Base-by-base conservation (phyloP, 2,329 filamentous ascomycete species). In the Fusarium tjaetaba region DNA sequence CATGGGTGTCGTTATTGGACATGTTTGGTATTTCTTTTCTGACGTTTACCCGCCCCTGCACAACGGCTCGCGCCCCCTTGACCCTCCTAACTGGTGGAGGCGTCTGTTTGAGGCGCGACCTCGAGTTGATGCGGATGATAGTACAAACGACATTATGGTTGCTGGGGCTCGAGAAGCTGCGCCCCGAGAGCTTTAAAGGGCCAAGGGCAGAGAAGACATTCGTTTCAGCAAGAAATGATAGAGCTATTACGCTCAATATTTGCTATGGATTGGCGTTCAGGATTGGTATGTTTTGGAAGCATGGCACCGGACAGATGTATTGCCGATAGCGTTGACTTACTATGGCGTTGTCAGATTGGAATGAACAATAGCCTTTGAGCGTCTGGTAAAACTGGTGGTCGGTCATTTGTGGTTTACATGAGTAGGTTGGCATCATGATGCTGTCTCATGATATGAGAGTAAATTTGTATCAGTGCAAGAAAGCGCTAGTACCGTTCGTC, bases 21-120 rank as follows among this genome's bases (percentile, higher is more conserved):
- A 99, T 83, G 88, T 98, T 45, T 98, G 95, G 93, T 99, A 98
- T 83, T 99, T 98, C 85, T 98, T 98, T 83, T 94, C 92, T 68
- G 96, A 99, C 81, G 95, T 99, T 22, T 99, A 97, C 82, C 96
- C 96, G 7, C 93, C 95, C 7, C 88, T 98, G 48, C 94, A 98
- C 83, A 91, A 93, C 72, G 94, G 94, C 24, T 92, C 93, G 58
- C 89, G 94, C 63, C 96, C 96, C 2, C 87, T 99, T 53, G 96
- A 97, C 77, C 96, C 96, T 42, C 96, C 96, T 0, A 85, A 86
- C 67, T 98, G 94, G 92, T 99, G 96, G 96, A 89, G 93, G 65
- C 89, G 95, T 46, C 79, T 98, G 24, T 97, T 97, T 79, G 95
- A 92, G 74, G 85, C 88, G n/a, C 84, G 85, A 53, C 84, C 80